Evolutionary conservation across 495 filamentous ascomycete genomes (phyloP), one percentile per base, ranked within the genome.

Genomic region (Friedmanniomyces simplex): DNA sequence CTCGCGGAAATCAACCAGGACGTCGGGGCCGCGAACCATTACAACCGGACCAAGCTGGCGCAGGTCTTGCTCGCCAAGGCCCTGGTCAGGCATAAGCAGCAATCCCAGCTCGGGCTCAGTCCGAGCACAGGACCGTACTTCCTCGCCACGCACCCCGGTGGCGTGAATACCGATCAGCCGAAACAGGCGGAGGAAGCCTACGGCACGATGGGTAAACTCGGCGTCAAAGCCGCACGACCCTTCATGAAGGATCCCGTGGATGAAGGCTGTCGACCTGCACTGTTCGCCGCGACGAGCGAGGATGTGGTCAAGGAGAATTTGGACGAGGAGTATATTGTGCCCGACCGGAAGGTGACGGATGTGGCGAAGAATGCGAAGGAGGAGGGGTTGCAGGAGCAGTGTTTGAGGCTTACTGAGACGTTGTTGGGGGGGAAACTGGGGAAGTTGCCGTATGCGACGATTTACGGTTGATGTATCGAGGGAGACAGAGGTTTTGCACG

Each of bases 11-110:
- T 84, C 51, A 83, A 82, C 61, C 67, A 63, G 7, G 73, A 77
- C 32, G 65, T 82, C 46, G 80, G 79, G 0, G 68, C 77, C 3
- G 71, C 70, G 11, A 70, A 74, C 28, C 70, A 82, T 45, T 82
- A 84, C 67, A 71, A 68, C 21, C 67, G 81, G 45, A 72, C 71
- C 1, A 83, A 83, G 63, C 71, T 82, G 13, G 82, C 79, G 0
- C 67, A 79, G 49, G 72, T 83, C 24, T 63, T 82, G 8, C 73
- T 81, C 41, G 60, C 71, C 7, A 63, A 66, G 1, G 69, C 69
- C 0, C 54, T 79, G 0, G 67, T 68, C 0, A 58, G 68, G 14
- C 53, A 64, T 0, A 70, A 72, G 37, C 22, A 66, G 7, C 53
- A 69, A 16, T 68, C 72, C 34, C 64, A 71, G 46, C 54, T 73